Base-by-base conservation (phyloP, 495 filamentous ascomycete genomes). In the Penicillium cataractarum region DNA sequence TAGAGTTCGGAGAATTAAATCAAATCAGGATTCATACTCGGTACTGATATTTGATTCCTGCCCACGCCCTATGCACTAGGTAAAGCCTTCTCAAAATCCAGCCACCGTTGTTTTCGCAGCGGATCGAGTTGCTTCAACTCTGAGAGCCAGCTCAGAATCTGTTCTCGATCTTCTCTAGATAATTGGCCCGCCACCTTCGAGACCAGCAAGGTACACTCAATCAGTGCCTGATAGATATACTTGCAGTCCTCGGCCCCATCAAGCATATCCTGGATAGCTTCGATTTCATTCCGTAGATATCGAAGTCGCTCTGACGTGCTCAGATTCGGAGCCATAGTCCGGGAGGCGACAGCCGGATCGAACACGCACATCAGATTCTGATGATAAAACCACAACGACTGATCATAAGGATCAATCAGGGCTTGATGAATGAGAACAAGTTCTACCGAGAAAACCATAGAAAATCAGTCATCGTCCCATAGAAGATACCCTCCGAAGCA, bases 361-460 rank as follows among this genome's bases (percentile, higher is more conserved):
- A 88, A 81, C 4, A 75, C 84, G 64, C 76, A 84, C 76, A 97
- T 87, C 59, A 97, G 73, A 69, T 86, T 94, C 60, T 91, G 88
- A 69, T 98, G 92, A 73, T 98, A 99, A 74, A 93, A 97, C 96
- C 96, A 99, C 15, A 97, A 78, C 10, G 91, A 93, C 67, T 97
- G 93, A 71, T 97, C 92, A 61, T 92, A 89, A 6, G 93, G 91
- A 65, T 96, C 94, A 17, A 92, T 92, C 44, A 97, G 83, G 0
- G 90, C 93, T 53, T 86, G 82, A 57, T 89, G 84, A 33, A 97
- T 88, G 26, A 92, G 78, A 42, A 78, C 78, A 59, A 98, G 79
- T 74, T 99, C 91, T 88, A 53, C 67, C 7, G 19, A 55, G 9
- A 52, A 33, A 42, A 19, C 19, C 2, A 32, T 19, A n/a, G 22